phyloP scores from a whole-genome alignment of 2,329 filamentous ascomycete species.

The Catunica adiposa region DNA sequence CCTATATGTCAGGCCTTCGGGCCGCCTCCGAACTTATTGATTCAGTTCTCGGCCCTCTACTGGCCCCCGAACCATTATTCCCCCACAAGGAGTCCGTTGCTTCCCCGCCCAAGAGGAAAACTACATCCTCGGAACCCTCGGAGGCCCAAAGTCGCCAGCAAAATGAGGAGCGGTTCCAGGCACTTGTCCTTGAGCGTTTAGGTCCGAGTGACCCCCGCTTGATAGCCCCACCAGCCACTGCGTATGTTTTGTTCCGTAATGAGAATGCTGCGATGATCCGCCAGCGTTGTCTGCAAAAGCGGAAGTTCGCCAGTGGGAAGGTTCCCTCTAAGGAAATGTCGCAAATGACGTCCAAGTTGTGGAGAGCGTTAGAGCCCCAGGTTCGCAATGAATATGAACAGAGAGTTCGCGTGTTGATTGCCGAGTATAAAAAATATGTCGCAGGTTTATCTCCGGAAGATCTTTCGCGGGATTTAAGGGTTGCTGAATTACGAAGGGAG shows the following conservation, averaged over 20 bases:
- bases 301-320: constrained; percentile 5
- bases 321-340: constrained; percentile 13
- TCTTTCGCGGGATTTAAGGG: background rate
- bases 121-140: background rate
- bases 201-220: constrained; percentile 64
- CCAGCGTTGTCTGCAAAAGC: constrained; percentile 37
- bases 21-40: constrained; percentile 77
- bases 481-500: background rate
- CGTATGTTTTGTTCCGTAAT: constrained; percentile 81
- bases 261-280: constrained; percentile 50
- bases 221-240: constrained; percentile 58
- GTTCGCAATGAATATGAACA: constrained; percentile 55
- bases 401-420: constrained; percentile 40
- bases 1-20: constrained; percentile 81
- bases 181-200: constrained; percentile 38
- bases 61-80: constrained; percentile 60
- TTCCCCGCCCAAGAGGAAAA: background rate
- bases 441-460: background rate
- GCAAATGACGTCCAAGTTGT: constrained; percentile 67
- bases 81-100: constrained; percentile 22
- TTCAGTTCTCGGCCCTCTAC: constrained; percentile 63
- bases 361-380: constrained; percentile 71
- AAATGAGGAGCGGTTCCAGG: constrained; percentile 38
- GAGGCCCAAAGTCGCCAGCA: constrained; percentile 26
- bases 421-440: constrained; percentile 35